Percentiles rank a stretch among this genome's conserved stretches.
Evolutionary conservation across 129 eudicot genomes (phyloP).

Genomic region (Apium graveolens): DNA sequence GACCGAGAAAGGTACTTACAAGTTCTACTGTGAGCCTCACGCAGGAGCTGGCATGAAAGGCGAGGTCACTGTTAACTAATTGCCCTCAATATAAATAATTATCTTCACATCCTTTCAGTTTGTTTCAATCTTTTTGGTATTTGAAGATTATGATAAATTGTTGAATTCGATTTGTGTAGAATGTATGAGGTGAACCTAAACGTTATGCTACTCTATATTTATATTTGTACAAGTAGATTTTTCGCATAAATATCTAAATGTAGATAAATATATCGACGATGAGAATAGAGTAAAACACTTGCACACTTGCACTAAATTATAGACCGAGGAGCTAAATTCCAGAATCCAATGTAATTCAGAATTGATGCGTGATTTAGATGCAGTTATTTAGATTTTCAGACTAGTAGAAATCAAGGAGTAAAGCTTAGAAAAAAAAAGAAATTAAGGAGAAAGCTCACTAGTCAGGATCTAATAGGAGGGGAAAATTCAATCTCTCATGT

Average conservation of each 20-base stretch:
- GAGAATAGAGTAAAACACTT: background rate
- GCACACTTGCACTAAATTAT: background rate
- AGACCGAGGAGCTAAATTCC: background rate
- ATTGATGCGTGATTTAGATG: background rate
- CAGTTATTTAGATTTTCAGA: background rate
- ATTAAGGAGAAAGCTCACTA: background rate
- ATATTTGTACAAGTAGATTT: background rate
- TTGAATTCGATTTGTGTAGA: background rate
- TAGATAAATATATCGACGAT: background rate
- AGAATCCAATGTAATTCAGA: background rate
- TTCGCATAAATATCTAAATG: background rate
- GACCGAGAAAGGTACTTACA: constrained; percentile 85
- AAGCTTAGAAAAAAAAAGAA: no score
- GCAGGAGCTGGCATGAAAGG: constrained; percentile 98
- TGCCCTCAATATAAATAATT: background rate
- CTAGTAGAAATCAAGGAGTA: background rate
- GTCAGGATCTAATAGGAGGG: background rate
- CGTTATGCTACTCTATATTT: background rate
- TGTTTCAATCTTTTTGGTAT: background rate
- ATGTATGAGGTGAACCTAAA: background rate
- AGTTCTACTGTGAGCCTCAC: constrained; percentile 86
- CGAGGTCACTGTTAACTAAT: constrained; percentile 62
- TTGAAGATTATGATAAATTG: background rate
- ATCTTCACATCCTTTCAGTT: background rate
- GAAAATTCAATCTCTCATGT: background rate